A percentile compares a stretch with the other conserved stretches of the same genome.
Conservation (phyloP, 1,284 basidiomycete species). For the Cryptococcus sp. region DNA sequence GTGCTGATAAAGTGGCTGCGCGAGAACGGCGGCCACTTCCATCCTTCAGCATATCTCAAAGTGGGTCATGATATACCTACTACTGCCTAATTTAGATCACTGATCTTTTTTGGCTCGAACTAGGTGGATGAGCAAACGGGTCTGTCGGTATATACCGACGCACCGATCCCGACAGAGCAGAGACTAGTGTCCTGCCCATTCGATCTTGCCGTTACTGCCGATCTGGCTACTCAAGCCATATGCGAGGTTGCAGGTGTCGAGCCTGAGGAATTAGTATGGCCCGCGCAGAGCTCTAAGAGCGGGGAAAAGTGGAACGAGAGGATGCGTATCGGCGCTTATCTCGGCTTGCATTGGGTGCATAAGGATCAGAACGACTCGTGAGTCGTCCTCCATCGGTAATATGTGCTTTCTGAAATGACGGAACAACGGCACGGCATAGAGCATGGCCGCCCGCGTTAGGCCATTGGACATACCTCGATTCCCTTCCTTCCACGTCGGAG, state of each 20-base stretch:
- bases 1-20: slow-evolving; percentile 56
- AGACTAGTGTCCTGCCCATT: slow-evolving; percentile 74
- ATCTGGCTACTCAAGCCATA: slow-evolving; percentile 58
- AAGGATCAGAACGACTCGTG: slow-evolving; percentile 8
- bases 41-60: slow-evolving; percentile 56
- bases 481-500: slow-evolving; percentile 62
- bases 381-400: slow-evolving; percentile 36
- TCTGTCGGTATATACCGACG: slow-evolving; percentile 61
- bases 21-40: slow-evolving; percentile 59
- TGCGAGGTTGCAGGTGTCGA: slow-evolving; percentile 41
- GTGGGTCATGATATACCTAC: slow-evolving; percentile 48
- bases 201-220: slow-evolving; percentile 67
- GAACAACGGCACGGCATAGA: too few relatives aligned
- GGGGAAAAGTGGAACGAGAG: slow-evolving; percentile 64
- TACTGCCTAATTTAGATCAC: neutral
- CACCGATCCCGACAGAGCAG: slow-evolving; percentile 59
- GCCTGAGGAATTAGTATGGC: slow-evolving; percentile 29
- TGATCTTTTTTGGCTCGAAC: neutral
- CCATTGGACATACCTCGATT: slow-evolving; percentile 64
- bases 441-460: slow-evolving; percentile 48
- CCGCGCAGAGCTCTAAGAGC: slow-evolving; percentile 22
- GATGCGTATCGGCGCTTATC: slow-evolving; percentile 70
- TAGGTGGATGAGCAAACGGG: slow-evolving; percentile 57
- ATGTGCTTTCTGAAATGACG: slow-evolving; percentile 2
- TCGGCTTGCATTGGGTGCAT: slow-evolving; percentile 69